A percentile compares a stretch with the other conserved stretches of the same genome.
phyloP scores from a whole-genome alignment of 176 grass and related monocot species.

The Hordeum marinum region DNA sequence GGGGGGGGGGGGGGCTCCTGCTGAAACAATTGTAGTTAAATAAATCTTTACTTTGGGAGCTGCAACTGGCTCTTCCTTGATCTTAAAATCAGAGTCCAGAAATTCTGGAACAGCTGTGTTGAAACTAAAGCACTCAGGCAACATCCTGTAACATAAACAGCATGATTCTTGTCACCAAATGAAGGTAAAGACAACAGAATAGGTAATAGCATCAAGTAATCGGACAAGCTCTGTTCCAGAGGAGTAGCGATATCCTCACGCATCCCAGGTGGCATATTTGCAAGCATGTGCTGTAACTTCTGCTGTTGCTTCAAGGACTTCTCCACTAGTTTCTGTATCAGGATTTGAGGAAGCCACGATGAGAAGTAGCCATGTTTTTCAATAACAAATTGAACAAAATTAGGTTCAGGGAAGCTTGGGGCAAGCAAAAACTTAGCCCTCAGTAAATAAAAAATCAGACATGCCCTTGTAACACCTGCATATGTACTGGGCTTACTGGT shows the following conservation, averaged over 20 bases:
- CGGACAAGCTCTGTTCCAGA: conserved; percentile 35
- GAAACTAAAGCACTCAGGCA: conserved; percentile 31
- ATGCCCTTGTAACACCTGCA: not conserved
- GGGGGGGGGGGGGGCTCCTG: too few species aligned
- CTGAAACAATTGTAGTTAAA: not conserved
- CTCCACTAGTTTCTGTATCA: conserved; percentile 60
- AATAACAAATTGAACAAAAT: not conserved
- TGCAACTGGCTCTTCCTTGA: conserved; percentile 71
- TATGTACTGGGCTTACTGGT: not conserved
- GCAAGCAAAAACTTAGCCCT: not conserved
- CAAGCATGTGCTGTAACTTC: conserved; percentile 80
- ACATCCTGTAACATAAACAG: conserved; percentile 30
- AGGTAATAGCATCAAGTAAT: conserved; percentile 23
- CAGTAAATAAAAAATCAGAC: not conserved
- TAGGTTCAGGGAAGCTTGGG: not conserved
- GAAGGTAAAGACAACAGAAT: conserved; percentile 16
- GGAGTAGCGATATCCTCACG: conserved; percentile 22
- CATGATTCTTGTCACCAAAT: conserved; percentile 21
- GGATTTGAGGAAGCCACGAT: not conserved
- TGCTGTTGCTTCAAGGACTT: conserved; percentile 62
- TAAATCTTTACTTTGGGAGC: conserved; percentile 63
- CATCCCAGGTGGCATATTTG: conserved; percentile 63
- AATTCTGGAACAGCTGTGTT: conserved; percentile 40
- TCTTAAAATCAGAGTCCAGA: conserved; percentile 27
- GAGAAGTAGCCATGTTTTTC: conserved; percentile 11